These are phyloP conservation scores for Lecanicillium sp. DNA, from an alignment of 2,329 filamentous ascomycete genomes.

Conservation along the genomic window DNA sequence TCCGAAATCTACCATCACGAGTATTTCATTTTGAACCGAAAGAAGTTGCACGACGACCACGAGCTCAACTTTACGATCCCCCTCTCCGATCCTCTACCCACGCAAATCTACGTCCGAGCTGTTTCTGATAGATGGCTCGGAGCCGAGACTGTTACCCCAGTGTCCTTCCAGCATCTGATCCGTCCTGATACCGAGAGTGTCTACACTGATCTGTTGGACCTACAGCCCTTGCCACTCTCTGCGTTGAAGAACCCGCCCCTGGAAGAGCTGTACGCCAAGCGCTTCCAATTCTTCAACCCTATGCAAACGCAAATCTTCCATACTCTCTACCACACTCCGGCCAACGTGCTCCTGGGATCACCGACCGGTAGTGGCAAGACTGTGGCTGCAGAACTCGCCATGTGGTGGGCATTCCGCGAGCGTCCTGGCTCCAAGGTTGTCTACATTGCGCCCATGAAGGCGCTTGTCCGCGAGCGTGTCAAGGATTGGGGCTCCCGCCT, in stretches of 20 bases:
- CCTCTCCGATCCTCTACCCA: constrained; percentile 83
- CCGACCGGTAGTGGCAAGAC: constrained; percentile 98
- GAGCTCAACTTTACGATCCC: constrained; percentile 98
- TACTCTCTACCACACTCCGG: constrained; percentile 83
- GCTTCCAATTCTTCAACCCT: constrained; percentile 96
- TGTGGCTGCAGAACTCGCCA: constrained; percentile 88
- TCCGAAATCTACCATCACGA: constrained; percentile 98
- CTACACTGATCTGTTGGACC: constrained; percentile 86
- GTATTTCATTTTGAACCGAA: constrained; percentile 86
- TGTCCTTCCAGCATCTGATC: constrained; percentile 97
- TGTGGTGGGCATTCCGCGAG: constrained; percentile 99
- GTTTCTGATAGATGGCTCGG: constrained; percentile 96
- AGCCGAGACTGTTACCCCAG: constrained; percentile 88
- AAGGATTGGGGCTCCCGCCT: constrained; percentile 88
- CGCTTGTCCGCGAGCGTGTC: constrained; percentile 90
- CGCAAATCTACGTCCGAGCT: constrained; percentile 91
- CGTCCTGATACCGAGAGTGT: constrained; percentile 95
- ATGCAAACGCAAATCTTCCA: constrained; percentile 99
- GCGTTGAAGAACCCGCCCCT: constrained; percentile 82
- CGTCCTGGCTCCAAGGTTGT: constrained; percentile 94
- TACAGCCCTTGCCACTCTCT: constrained; percentile 82
- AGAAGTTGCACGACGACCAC: constrained; percentile 91
- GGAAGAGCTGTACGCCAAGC: constrained; percentile 80
- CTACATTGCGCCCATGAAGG: constrained; percentile 99
- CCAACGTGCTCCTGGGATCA: constrained; percentile 90